These are phyloP conservation scores for Cyberlindnera sargentensis DNA, from an alignment of 805 yeast genomes.

Conservation along the genomic window DNA sequence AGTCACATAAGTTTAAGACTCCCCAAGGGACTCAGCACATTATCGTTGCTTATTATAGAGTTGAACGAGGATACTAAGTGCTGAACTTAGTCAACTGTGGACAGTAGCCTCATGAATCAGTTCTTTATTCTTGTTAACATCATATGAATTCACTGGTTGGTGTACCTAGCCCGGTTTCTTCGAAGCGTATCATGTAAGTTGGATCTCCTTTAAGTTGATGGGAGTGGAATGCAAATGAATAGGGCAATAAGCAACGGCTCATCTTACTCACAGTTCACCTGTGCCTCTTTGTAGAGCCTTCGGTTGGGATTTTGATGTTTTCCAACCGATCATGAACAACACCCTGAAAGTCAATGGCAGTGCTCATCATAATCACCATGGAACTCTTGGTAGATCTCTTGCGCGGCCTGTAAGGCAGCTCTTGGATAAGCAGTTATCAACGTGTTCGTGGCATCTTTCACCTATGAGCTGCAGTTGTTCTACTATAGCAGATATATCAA, in stretches of 20 bases:
- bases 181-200: too few relatives aligned
- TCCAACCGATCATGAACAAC: conserved; percentile 87
- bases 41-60: too few relatives aligned
- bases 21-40: too few relatives aligned
- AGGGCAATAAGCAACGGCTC: conserved; percentile 1
- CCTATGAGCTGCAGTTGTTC: conserved; percentile 79
- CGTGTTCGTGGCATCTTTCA: conserved; percentile 54
- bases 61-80: too few relatives aligned
- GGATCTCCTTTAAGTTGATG: too few relatives aligned
- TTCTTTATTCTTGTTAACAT: too few relatives aligned
- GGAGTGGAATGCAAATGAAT: too few relatives aligned
- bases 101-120: too few relatives aligned
- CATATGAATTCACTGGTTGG: too few relatives aligned
- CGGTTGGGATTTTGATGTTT: conserved; percentile 61
- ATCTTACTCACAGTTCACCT: conserved; percentile 47
- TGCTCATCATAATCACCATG: conserved; percentile 55
- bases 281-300: conserved; percentile 68
- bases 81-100: too few relatives aligned
- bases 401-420: conserved; percentile 68
- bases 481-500: conserved; percentile 59
- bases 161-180: too few relatives aligned
- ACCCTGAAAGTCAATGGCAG: conserved; percentile 79
- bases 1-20: too few relatives aligned
- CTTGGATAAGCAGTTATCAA: conserved; percentile 38
- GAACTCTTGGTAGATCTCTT: conserved; percentile 61